Evolutionary conservation across 1,284 basidiomycete species (phyloP), one percentile per base, ranked within the genome.

Genomic region (Trichosporon sp.): DNA sequence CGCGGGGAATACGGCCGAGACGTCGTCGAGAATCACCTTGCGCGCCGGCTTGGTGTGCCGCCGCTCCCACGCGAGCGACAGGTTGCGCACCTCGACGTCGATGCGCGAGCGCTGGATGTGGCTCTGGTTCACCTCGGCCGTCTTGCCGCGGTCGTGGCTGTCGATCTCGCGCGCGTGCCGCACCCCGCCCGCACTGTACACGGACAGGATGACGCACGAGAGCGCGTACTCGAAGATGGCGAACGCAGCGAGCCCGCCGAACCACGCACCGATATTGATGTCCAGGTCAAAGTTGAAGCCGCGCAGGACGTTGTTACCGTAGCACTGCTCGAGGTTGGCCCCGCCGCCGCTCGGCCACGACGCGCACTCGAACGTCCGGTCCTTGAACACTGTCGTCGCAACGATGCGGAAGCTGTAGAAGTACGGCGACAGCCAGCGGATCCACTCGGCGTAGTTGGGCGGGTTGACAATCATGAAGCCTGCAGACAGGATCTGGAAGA

Each of bases 401-500:
- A 84, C 74, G 67, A 84, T 81, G 71, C 76, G 73, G 72, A 76
- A 80, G n/a, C 76, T 78, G 64, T 81, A 80, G 66, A 79, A 81
- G 66, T 78, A 78, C 9, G 78, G 77, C 25, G 72, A 73, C 62
- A 82, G 78, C 80, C 82, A 85, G 53, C 83, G 77, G 64, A 85
- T 79, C 85, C 85, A 86, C 0, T 75, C 65, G 2, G 84, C 80
- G 72, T 84, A 86, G 0, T 77, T 76, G 1, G 85, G 85, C 1
- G 85, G 80, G 35, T 82, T 68, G n/a, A 80, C 77, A 8, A 83
- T 62, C 42, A 83, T 74, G 64, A 79, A 79, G 3, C 82, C 82
- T 2, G 79, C 73, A 58, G 77, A 77, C 71, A 81, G 75, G 67
- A 78, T 71, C 64, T 77, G 75, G 53, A 77, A 76, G 29, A 78